phyloP scores from a whole-genome alignment of 164 flowering plant genomes.

The Chloranthus sessilifolius region DNA sequence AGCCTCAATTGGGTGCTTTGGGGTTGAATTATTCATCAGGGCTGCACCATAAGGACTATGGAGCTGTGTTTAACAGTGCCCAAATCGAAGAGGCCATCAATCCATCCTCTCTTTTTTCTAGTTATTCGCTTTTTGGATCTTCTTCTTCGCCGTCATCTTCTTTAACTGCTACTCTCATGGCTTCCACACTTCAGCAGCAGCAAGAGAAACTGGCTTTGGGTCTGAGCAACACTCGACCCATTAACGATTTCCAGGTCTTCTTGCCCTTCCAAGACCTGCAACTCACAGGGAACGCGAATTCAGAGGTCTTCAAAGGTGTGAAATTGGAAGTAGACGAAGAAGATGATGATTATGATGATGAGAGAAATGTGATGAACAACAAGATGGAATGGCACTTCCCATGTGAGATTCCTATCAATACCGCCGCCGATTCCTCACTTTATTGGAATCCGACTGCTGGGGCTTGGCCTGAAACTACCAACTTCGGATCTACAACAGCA shows the following conservation, averaged over 20 bases:
- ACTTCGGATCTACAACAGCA: constrained; percentile 24
- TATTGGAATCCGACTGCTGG: constrained; percentile 36
- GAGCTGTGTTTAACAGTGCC: constrained; percentile 18
- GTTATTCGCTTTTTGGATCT: constrained; percentile 35
- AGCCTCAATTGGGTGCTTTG: constrained; percentile 31
- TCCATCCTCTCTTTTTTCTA: constrained; percentile 35
- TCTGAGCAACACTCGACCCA: constrained; percentile 17
- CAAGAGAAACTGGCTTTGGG: constrained; percentile 18
- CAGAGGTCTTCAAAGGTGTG: constrained; percentile 22
- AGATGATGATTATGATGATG: too few species aligned
- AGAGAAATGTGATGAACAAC: constrained; percentile 8
- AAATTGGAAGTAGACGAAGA: constrained; percentile 47
- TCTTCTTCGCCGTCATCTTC: constrained; percentile 27
- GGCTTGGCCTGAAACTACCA: constrained; percentile 24
- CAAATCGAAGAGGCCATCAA: constrained; percentile 27
- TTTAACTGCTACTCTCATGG: constrained; percentile 31
- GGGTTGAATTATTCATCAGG: constrained; percentile 55
- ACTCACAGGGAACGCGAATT: constrained; percentile 7
- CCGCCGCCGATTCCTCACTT: constrained; percentile 37
- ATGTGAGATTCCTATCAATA: constrained; percentile 34
- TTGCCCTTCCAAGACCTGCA: constrained; percentile 36
- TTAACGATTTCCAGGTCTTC: constrained; percentile 24
- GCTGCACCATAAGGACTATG: constrained; percentile 7
- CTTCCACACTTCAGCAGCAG: constrained; percentile 33
- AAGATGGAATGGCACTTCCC: constrained; percentile 15